Percentiles rank a stretch among this genome's conserved stretches.
Conservation (phyloP, 805 yeast species). For the Saturnispora halmiae region DNA sequence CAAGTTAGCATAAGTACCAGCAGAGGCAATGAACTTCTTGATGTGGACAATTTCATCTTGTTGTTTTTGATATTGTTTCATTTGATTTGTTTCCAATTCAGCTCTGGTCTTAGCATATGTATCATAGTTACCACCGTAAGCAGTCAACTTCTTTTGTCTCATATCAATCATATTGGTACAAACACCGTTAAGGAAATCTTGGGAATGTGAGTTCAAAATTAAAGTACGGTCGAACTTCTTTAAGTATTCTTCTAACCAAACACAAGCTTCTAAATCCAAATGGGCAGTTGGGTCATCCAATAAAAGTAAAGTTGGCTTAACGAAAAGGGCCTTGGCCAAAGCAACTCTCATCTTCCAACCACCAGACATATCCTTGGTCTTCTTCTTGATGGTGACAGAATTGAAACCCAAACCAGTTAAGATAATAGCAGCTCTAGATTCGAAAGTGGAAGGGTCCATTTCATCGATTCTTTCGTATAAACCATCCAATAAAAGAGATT, state of each 20-base stretch:
- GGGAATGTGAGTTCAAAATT: constrained; percentile 94
- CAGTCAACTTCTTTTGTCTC: constrained; percentile 67
- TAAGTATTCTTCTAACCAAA: constrained; percentile 97
- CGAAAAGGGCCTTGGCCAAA: constrained; percentile 93
- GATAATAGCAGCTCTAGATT: constrained; percentile 91
- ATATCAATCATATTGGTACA: constrained; percentile 97
- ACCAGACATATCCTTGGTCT: constrained; percentile 99
- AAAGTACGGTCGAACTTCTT: constrained; percentile 89
- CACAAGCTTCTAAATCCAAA: constrained; percentile 98
- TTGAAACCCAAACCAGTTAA: constrained; percentile 97
- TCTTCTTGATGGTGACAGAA: constrained; percentile 74
- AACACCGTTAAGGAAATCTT: constrained; percentile 98
- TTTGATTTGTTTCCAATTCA: constrained; percentile 93
- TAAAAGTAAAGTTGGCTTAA: constrained; percentile 88
- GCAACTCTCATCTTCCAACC: constrained; percentile 99
- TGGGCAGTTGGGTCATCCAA: constrained; percentile 99
- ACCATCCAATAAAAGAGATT: constrained; percentile 74
- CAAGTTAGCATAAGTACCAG: constrained; percentile 98
- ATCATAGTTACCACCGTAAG: constrained; percentile 98
- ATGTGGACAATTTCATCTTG: constrained; percentile 98
- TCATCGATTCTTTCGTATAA: constrained; percentile 91
- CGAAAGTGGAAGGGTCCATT: constrained; percentile 94
- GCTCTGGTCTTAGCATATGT: constrained; percentile 89
- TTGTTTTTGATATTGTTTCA: constrained; percentile 94
- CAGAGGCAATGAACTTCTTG: constrained; percentile 97